Base-by-base conservation (phyloP, 2,329 filamentous ascomycete genomes). In the Penicillium sp. region DNA sequence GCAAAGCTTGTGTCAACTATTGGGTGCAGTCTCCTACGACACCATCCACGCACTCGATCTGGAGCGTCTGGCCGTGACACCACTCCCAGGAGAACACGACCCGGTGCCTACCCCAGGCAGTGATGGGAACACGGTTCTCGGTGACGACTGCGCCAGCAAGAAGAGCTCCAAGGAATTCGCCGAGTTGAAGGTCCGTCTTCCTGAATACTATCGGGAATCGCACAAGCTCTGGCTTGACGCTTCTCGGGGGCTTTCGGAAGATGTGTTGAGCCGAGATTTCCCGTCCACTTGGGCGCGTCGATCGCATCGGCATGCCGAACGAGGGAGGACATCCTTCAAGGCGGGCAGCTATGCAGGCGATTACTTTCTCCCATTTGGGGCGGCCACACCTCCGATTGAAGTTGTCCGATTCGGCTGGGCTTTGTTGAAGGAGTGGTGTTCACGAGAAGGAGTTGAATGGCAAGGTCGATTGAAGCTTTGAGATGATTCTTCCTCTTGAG, bases 21-120 rank as follows among this genome's bases (percentile, higher is more conserved):
- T 77, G 12, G 73, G 73, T 12, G 74, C 73, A 9, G 62, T 76
- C 1, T 73, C 70, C 36, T 72, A 71, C 36, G 72, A 75, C 51
- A 60, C 69, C 27, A 70, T 76, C 9, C 69, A 74, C 53, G 62
- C 66, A 24, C 62, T 71, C 45, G 71, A 75, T 50, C 58, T 75
- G 35, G 70, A 74, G 49, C 66, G 72, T 13, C 64, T 75, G n/a
- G 66, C 70, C 11, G 57, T 65, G 39, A 69, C 65, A 41, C 55
- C 67, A n/a, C 43, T 73, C 28, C 67, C 67, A 27, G 63, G 67
- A 42, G 66, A 73, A 47, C 60, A 67, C 44, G 66, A 63, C 13
- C 63, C 65, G 8, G 64, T 63, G 4, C 67, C 71, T n/a, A 73
- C 71, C 0, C 69, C 70, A n/a, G 67, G 66, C n/a, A 73, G 66